Evolutionary conservation across 805 yeast species (phyloP).

Genomic region (Ogataea kodamae): DNA sequence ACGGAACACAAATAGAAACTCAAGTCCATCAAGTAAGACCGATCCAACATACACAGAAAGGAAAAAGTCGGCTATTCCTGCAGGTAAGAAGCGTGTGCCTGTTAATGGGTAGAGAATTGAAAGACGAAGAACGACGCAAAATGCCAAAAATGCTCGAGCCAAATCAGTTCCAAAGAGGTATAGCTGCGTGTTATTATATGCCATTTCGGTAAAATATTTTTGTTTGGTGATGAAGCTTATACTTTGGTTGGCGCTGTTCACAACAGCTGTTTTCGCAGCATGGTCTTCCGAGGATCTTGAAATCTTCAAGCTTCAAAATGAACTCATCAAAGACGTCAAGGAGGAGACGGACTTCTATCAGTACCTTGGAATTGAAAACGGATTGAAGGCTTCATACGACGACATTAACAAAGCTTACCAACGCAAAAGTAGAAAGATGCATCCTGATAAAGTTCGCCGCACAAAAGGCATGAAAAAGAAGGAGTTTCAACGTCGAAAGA

Average conservation of each 20-base stretch:
- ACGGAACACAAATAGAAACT: slow-evolving; percentile 20
- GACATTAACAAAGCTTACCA: slow-evolving; percentile 67
- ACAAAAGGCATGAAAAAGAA: slow-evolving; percentile 36
- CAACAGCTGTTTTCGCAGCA: slow-evolving; percentile 12
- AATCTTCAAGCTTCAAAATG: slow-evolving; percentile 63
- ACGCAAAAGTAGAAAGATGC: slow-evolving; percentile 65
- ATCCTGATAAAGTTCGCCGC: slow-evolving; percentile 74
- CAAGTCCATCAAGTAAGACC: slow-evolving; percentile 20
- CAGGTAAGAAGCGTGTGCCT: slow-evolving; percentile 63
- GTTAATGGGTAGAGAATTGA: slow-evolving; percentile 56
- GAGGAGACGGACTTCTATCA: slow-evolving; percentile 59
- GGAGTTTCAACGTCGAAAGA: slow-evolving; percentile 30
- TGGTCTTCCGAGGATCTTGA: slow-evolving; percentile 63
- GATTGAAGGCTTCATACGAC: slow-evolving; percentile 42
- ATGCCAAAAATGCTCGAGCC: slow-evolving; percentile 43
- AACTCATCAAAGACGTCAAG: slow-evolving; percentile 57
- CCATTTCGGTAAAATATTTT: slow-evolving; percentile 3
- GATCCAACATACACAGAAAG: slow-evolving; percentile 16
- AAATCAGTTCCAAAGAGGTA: slow-evolving; percentile 21
- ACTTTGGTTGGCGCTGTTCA: slow-evolving; percentile 10
- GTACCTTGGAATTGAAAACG: slow-evolving; percentile 50
- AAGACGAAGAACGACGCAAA: slow-evolving; percentile 47
- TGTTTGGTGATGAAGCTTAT: slow-evolving; percentile 14
- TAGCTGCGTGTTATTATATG: slow-evolving; percentile 25
- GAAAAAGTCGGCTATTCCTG: slow-evolving; percentile 68